Conservation (phyloP, 208 protist genomes). For the Trypanosoma cruzi region DNA sequence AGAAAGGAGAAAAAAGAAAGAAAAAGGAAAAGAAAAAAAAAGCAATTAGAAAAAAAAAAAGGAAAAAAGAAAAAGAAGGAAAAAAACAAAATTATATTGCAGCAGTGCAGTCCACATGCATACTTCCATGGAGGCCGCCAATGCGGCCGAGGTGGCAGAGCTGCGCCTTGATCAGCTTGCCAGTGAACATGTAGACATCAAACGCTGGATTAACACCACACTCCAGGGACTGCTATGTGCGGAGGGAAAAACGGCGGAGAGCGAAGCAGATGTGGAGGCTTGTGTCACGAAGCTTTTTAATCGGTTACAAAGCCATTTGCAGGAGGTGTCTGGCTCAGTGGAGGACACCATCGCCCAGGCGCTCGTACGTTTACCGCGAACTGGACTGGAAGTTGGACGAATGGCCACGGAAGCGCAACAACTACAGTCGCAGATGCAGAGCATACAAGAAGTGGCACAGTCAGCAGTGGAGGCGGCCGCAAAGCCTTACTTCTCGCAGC, state of each 20-base stretch:
- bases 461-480: slow-evolving; percentile 25
- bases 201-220: slow-evolving; percentile 58
- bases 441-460: slow-evolving; percentile 38
- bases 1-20: slow-evolving; percentile 5
- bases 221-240: slow-evolving; percentile 19
- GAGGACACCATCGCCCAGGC: slow-evolving; percentile 72
- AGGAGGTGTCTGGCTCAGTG: slow-evolving; percentile 47
- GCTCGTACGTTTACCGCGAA: slow-evolving; percentile 66
- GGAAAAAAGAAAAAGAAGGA: background rate
- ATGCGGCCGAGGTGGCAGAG: background rate
- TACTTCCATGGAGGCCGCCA: background rate
- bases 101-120: background rate
- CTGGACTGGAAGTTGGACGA: slow-evolving; percentile 65
- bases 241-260: background rate
- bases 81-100: background rate
- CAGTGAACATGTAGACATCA: slow-evolving; percentile 43
- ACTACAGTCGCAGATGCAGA: slow-evolving; percentile 48
- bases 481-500: slow-evolving; percentile 24
- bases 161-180: slow-evolving; percentile 23
- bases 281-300: slow-evolving; percentile 46
- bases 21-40: too few relatives aligned
- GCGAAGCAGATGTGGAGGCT: slow-evolving; percentile 35
- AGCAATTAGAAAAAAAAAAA: too few relatives aligned
- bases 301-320: slow-evolving; percentile 51
- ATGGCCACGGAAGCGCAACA: slow-evolving; percentile 63